Base-by-base conservation (phyloP, 768 basidiomycete genomes). In the Trichaptum fuscoviolaceum region DNA sequence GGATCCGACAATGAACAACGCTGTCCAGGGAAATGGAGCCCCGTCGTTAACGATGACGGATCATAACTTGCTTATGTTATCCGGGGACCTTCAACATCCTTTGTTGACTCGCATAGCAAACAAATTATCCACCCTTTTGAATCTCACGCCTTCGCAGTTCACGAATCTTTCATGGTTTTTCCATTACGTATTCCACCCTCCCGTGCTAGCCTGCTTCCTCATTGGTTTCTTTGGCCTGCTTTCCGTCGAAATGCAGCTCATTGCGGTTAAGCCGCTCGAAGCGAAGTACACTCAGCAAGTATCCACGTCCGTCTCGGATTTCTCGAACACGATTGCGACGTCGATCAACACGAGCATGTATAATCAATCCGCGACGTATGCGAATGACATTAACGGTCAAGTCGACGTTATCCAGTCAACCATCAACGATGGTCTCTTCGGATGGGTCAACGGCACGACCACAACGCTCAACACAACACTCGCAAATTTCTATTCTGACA, bases 401-500 rank as follows among this genome's bases (percentile, higher is more conserved):
- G 86, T 98, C 24, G 83, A 85, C 62, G 71, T 71, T 35, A 82
- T 93, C 62, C 92, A 99, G 78, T 81, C 80, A 52, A 84, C 86
- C 7, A 85, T 99, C 76, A 93, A 98, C 74, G 79, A 93, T 57
- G 91, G 91, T 26, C 77, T 99, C 60, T 96, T 99, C 69, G 95
- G 95, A 10, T 99, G 96, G 96, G 89, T 99, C 62, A 95, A 98
- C 71, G 84, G 81, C 20, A 96, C 96, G 8, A 96, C 95, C 0
- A 87, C 86, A 3, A 87, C 89, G 7, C 83, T 99, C 64, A 99
- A 99, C 76, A 79, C 81, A 70, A 97, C 96, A 2, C 79, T 99
- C 72, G 89, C 85, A 74, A 82, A 81, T 60, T 96, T 99, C 76
- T 99, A 99, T 78, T 81, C 81, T 65, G 95, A 94, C 63, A 78